Evolutionary conservation across 225 moss, liverwort and hornwort species (phyloP), one percentile per base, ranked within the genome.

Genomic region (Antitrichia curtipendula): DNA sequence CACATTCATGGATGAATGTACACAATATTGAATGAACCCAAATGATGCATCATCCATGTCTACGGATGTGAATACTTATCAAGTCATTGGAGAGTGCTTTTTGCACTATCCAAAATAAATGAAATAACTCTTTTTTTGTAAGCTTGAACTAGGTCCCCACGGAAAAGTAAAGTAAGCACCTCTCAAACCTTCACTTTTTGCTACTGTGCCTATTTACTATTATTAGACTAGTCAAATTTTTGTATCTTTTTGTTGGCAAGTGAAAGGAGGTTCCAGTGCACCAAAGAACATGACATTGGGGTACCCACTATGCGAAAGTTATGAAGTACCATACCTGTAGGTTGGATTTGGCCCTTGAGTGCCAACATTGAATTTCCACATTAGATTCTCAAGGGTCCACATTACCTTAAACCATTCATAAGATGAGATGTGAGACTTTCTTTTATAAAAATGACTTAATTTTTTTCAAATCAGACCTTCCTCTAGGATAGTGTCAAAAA

Each of bases 81-180:
- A 45, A 10, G 10, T 17, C 10, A 72, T 29, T 72, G 3, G 2
- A 72, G 9, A 72, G 5, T 0, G 2, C 4, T 8, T 70, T 25
- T 2, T 40, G 6, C 2, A 0, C 5, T 43, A 5, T 0, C 27
- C 5, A 5, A 0, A 43, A 16, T 16, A 43, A 24, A 4, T 71
- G 7, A 16, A 71, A 9, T 9, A 25, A 27, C 9, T 27, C 16
- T 5, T 43, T 16, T 2, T 28, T 0, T 27, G n/a, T n/a, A 71
- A 43, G 71, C 9, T 71, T 16, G 16, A 28, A 43, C 9, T 40
- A 71, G 13, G 9, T 1, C 3, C 1, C 12, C 0, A 0, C 8
- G 1, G 6, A 40, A 7, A 70, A 70, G 14, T 8, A 7, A 40
- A 7, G 12, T 38, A 0, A 0, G 0, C 19, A 13, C 2, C 9